A percentile compares a stretch with the other conserved stretches of the same genome.
phyloP scores from a whole-genome alignment of 2,329 filamentous ascomycete species.

The Colletotrichum tofieldiae region DNA sequence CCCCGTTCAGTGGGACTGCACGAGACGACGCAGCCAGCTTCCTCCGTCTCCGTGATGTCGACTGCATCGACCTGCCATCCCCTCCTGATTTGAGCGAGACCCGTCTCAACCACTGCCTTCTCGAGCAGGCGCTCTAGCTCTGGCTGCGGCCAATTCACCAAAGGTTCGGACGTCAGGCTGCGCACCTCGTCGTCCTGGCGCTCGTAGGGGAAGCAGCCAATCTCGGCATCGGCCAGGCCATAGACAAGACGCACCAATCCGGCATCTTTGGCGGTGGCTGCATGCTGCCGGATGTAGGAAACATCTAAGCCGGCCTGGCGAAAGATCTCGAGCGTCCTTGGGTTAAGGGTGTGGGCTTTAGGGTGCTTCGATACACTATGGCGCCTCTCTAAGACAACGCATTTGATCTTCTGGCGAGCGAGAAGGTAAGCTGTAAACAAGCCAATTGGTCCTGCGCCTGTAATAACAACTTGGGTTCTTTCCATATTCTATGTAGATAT shows the following conservation, averaged over 20 bases:
- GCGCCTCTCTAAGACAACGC: conserved; percentile 31
- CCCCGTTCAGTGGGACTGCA: neutral
- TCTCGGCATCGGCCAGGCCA: conserved; percentile 31
- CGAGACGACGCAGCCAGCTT: conserved; percentile 30
- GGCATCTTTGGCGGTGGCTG: conserved; percentile 31
- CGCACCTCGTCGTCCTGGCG: conserved; percentile 33
- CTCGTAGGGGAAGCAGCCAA: conserved; percentile 40
- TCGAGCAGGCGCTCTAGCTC: conserved; percentile 30
- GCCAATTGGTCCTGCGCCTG: conserved; percentile 34
- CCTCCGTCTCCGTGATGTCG: neutral
- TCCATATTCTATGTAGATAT: conserved; percentile 7
- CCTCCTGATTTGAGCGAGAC: conserved; percentile 23
- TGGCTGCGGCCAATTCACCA: conserved; percentile 35
- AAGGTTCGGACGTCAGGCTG: conserved; percentile 37
- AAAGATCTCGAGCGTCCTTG: conserved; percentile 42
- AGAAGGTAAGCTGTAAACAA: conserved; percentile 34
- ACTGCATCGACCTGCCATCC: conserved; percentile 31
- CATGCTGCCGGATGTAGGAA: conserved; percentile 32
- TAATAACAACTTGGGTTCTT: conserved; percentile 29
- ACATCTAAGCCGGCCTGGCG: conserved; percentile 37
- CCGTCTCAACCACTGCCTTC: conserved; percentile 8
- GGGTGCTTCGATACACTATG: conserved; percentile 22
- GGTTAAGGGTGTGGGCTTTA: conserved; percentile 42
- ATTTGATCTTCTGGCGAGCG: conserved; percentile 29
- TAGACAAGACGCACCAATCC: conserved; percentile 38